Conservation (phyloP, 208 protist species). For the Crithidia brevicula region DNA sequence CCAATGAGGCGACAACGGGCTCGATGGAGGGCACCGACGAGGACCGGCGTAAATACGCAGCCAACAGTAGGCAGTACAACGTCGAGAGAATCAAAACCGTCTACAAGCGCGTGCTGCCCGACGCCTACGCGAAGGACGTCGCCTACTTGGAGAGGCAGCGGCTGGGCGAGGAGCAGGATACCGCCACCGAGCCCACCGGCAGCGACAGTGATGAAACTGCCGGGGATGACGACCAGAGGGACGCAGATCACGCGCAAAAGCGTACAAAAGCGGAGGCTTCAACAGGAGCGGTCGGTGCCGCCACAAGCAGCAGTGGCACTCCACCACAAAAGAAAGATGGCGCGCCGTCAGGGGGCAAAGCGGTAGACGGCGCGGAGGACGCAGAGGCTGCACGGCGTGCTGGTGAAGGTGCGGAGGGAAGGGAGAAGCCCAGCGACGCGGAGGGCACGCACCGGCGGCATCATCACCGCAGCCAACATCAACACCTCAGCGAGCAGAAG, state of each 20-base stretch:
- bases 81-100: constrained; percentile 30
- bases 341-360: too few species aligned
- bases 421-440: background rate
- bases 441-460: background rate
- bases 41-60: constrained; percentile 48
- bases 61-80: constrained; percentile 61
- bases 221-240: background rate
- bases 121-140: constrained; percentile 46
- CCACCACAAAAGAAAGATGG: too few species aligned
- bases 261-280: too few species aligned
- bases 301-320: too few species aligned
- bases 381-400: too few species aligned
- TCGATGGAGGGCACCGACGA: constrained; percentile 32
- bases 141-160: constrained; percentile 17
- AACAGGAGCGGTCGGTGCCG: too few species aligned
- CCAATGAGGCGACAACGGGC: constrained; percentile 55
- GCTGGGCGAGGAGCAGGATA: too few species aligned
- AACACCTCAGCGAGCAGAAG: background rate
- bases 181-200: background rate
- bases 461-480: background rate
- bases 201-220: background rate
- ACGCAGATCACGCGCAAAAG: too few species aligned
- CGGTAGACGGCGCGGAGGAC: too few species aligned
- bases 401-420: background rate
- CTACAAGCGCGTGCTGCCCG: constrained; percentile 57